Evolutionary conservation across 1,139 yeast species (phyloP).

Genomic region (Saccharomyces hybrid): DNA sequence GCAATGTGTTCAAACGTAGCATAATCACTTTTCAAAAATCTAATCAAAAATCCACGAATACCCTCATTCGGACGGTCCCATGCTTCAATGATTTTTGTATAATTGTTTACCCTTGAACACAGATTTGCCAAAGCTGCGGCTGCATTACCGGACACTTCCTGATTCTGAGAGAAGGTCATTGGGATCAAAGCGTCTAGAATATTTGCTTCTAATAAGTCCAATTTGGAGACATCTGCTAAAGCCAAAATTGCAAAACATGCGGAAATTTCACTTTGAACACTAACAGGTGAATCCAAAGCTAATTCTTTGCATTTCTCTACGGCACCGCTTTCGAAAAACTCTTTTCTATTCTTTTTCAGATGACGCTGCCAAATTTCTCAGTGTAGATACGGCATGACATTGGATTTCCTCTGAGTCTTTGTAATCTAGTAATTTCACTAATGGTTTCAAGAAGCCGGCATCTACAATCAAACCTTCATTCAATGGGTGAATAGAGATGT

Average conservation of each 20-base stretch:
- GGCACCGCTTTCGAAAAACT: slow-evolving; percentile 90
- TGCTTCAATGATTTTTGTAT: slow-evolving; percentile 66
- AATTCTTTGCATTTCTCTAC: slow-evolving; percentile 87
- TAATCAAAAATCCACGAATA: slow-evolving; percentile 70
- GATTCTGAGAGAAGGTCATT: slow-evolving; percentile 76
- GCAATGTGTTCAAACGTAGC: slow-evolving; percentile 98
- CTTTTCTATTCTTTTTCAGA: slow-evolving; percentile 87
- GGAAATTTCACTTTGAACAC: slow-evolving; percentile 90
- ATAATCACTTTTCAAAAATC: slow-evolving; percentile 76
- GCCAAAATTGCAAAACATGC: slow-evolving; percentile 97
- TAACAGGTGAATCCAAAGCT: slow-evolving; percentile 74
- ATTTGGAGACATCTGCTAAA: slow-evolving; percentile 88
- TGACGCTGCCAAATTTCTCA: slow-evolving; percentile 92
- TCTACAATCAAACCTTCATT: slow-evolving; percentile 93
- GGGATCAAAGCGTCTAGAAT: slow-evolving; percentile 87
- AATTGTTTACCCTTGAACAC: slow-evolving; percentile 74
- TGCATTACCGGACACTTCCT: slow-evolving; percentile 96
- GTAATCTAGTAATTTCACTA: slow-evolving; percentile 76
- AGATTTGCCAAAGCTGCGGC: slow-evolving; percentile 97
- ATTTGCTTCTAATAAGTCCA: slow-evolving; percentile 73
- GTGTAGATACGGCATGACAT: slow-evolving; percentile 93
- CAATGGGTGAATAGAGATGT: slow-evolving; percentile 90
- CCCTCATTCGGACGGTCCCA: slow-evolving; percentile 85
- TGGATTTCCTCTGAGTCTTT: slow-evolving; percentile 91
- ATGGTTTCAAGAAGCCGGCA: slow-evolving; percentile 88